Conservation (phyloP, 2,329 filamentous ascomycete genomes). For the Westerdykella sp. region DNA sequence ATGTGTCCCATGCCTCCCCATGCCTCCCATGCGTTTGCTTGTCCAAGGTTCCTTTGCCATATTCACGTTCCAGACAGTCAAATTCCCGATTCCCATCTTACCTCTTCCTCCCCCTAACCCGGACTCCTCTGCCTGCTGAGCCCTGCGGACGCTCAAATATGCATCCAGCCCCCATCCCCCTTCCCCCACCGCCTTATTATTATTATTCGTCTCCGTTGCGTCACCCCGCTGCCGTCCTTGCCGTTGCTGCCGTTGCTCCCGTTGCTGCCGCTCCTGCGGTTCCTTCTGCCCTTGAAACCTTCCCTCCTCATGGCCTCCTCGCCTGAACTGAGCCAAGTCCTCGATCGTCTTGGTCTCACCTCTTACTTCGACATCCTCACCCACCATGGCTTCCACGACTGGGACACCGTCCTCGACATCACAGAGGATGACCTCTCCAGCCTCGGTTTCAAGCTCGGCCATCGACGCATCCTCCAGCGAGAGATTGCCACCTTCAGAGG, state of each 20-base stretch:
- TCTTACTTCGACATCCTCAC: constrained; percentile 23
- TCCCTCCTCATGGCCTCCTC: constrained; percentile 4
- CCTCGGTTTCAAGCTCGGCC: constrained; percentile 37
- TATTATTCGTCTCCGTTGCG: background rate
- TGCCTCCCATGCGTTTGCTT: background rate
- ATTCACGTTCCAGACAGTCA: too few relatives aligned
- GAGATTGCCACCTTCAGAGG: constrained; percentile 36
- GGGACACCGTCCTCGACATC: constrained; percentile 37
- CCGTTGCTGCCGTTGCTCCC: too few relatives aligned
- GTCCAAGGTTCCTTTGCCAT: too few relatives aligned
- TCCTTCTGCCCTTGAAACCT: constrained; percentile 7
- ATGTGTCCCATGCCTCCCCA: background rate
- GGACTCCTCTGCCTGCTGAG: background rate
- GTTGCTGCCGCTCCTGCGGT: too few relatives aligned
- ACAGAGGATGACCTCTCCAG: constrained; percentile 35
- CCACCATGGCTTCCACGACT: constrained; percentile 34
- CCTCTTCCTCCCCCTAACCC: background rate
- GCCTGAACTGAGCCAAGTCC: constrained; percentile 20
- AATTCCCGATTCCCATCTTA: too few relatives aligned
- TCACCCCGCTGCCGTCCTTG: background rate
- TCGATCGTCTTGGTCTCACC: constrained; percentile 27
- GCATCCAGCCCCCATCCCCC: background rate
- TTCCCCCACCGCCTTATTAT: background rate
- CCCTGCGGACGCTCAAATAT: background rate
- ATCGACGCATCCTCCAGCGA: constrained; percentile 35